Base-by-base conservation (phyloP, 2,329 filamentous ascomycete genomes). In the Neospermospora avenae region DNA sequence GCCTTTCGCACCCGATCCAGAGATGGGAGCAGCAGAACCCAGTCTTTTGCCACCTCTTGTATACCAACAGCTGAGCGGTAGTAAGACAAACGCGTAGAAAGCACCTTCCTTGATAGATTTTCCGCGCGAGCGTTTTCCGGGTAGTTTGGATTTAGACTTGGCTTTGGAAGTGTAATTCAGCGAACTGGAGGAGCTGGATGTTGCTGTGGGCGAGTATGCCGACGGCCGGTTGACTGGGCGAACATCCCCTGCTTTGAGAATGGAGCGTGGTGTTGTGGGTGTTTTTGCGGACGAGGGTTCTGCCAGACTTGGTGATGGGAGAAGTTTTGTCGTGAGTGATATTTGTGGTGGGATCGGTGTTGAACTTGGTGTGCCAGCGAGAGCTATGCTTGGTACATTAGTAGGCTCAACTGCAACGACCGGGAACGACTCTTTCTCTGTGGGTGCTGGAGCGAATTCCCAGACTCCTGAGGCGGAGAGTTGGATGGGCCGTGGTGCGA, bases 31-130 rank as follows among this genome's bases (percentile, higher is more conserved):
- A 6, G 28, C 28, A 31, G 53, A 16, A 22, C 31, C 11, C 14
- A 56, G 24, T 4, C 41, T 24, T 39, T 55, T 61, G 1, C 59
- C 62, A 18, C 59, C 62, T 7, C 59, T 49, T 6, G 57, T 64
- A 20, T 63, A 64, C 62, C 62, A 64, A 37, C 62, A 64, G 25
- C 59, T 61, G 13, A 58, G 37, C 10, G 59, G 59, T 7, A 64
- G 52, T 4, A 64, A 39, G 2, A 61, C 59, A 22, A 61, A 59
- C 2, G 59, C 62, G 42, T 59, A 61, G 54, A 62, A 64, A 1
- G 55, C 52, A n/a, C 51, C 59, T 16, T 64, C 59, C 20, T 64
- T 61, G 16, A 64, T 31, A 6, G 28, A 35, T n/a, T 35, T 35
- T 11, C 39, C 53, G 11, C 41, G 39, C 25, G 53, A 45, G 28